phyloP scores from a whole-genome alignment of 2,329 filamentous ascomycete genomes.

The Ophiobolus disseminans region DNA sequence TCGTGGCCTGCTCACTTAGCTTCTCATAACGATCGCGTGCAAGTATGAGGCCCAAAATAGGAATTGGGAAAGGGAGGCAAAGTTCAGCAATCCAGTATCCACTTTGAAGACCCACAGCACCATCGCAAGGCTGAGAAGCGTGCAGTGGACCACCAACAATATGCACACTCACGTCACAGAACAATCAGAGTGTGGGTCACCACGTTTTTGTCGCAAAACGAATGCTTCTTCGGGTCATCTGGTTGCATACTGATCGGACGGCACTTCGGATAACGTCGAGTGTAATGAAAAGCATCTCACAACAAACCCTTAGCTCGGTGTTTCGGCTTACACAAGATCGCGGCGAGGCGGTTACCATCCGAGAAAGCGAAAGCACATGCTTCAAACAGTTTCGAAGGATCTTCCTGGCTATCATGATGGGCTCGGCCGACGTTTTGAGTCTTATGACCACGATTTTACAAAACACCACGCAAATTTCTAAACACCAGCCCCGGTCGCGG shows the following conservation, averaged over 20 bases:
- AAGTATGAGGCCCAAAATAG: constrained; percentile 6
- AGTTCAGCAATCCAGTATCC: constrained; percentile 7
- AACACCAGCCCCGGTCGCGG: no score
- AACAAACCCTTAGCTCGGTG: constrained; percentile 1
- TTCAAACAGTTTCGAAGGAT: no score
- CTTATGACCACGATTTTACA: not conserved
- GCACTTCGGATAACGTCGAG: no score
- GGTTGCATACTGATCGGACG: no score
- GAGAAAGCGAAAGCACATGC: no score
- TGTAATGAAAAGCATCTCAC: not conserved
- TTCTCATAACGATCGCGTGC: constrained; percentile 1
- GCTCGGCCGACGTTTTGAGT: constrained; percentile 1
- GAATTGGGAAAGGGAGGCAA: constrained; percentile 12
- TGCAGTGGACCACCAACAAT: constrained; percentile 13
- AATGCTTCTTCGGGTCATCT: constrained; percentile 3
- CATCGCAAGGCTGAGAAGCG: constrained; percentile 28
- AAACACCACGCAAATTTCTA: no score
- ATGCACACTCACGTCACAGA: constrained; percentile 26
- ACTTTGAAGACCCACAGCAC: constrained; percentile 13
- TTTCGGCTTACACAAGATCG: not conserved
- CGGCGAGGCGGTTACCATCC: not conserved
- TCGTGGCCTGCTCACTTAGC: constrained; percentile 1
- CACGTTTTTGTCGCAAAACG: not conserved
- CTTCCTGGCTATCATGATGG: no score
- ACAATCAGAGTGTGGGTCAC: constrained; percentile 14